Base-by-base conservation (phyloP, 1,284 basidiomycete genomes). In the Heterobasidion annosum region DNA sequence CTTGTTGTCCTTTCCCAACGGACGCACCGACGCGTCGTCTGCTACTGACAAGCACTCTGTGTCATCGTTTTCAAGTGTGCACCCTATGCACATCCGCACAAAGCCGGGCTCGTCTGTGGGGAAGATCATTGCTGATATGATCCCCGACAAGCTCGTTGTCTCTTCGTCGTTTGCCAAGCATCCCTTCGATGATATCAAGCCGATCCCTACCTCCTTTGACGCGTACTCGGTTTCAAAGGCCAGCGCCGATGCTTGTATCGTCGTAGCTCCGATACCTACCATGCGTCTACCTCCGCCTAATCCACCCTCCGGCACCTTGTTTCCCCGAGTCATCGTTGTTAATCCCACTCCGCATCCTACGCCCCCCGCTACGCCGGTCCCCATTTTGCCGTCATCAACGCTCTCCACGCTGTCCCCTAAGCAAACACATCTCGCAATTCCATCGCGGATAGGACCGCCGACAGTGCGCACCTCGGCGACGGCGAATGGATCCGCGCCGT, bases 301-400 rank as follows among this genome's bases (percentile, higher is more conserved):
- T 58, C 64, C 67, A 34, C 53, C 61, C 37, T 46, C 52, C 35
- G 56, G 54, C 37, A 49, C 61, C 9, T 54, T 59, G 5, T 75
- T 72, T 52, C 77, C 79, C 10, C 72, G 73, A 32, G 76, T 81
- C 9, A 73, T 81, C 15, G 71, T 83, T 34, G 78, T 82, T 8
- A 78, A 82, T 59, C 73, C 73, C 35, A 77, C 77, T 1, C 76
- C 76, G 8, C 79, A 78, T 63, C 79, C 79, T 2, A 81, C 81
- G 2, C 81, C 81, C 6, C 79, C 78, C 1, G 73, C 74, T 2
- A 78, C 79, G 1, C 79, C 79, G 1, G 62, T 65, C 57, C 59
- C 68, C 54, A 53, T 58, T 33, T 61, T 58, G 45, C 18, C 18
- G 16, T 35, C 33, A n/a, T 10, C 54, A 54, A 55, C 50, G 37